Conservation (phyloP, 164 flowering plant species). For the Nymphaea thermarum region DNA sequence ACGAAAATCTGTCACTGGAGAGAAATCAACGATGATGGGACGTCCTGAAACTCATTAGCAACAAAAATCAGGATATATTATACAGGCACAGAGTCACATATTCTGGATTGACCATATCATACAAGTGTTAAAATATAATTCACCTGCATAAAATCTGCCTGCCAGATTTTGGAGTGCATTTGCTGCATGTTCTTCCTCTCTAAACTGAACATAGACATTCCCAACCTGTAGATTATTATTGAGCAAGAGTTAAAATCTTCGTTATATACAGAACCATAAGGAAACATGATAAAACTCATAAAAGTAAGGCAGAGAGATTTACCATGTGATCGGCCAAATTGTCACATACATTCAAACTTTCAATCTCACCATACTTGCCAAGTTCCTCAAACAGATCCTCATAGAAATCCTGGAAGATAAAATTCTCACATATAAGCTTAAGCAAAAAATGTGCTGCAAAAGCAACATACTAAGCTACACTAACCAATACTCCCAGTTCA, state of each 20-base stretch:
- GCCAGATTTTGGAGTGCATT: conserved; percentile 50
- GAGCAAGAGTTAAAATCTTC: no score
- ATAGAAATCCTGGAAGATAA: conserved; percentile 25
- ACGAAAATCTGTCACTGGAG: conserved; percentile 69
- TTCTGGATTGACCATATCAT: background rate
- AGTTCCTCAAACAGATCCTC: conserved; percentile 76
- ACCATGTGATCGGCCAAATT: conserved; percentile 80
- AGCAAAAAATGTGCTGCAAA: no score
- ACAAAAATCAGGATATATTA: background rate
- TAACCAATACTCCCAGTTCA: no score
- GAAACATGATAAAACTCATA: no score
- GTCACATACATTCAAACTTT: conserved; percentile 65
- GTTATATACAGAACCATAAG: no score
- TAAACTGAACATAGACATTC: conserved; percentile 74
- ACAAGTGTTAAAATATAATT: background rate
- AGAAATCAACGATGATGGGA: conserved; percentile 71
- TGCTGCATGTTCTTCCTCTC: conserved; percentile 81
- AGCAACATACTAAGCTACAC: no score
- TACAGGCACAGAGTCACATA: background rate
- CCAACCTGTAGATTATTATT: conserved; percentile 14
- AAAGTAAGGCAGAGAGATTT: no score
- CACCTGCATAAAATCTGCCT: conserved; percentile 42
- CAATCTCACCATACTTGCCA: conserved; percentile 64
- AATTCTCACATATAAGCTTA: no score
- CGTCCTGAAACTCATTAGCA: conserved; percentile 34